Conservation (phyloP, 164 flowering plant genomes). For the Dillenia suffruticosa region DNA sequence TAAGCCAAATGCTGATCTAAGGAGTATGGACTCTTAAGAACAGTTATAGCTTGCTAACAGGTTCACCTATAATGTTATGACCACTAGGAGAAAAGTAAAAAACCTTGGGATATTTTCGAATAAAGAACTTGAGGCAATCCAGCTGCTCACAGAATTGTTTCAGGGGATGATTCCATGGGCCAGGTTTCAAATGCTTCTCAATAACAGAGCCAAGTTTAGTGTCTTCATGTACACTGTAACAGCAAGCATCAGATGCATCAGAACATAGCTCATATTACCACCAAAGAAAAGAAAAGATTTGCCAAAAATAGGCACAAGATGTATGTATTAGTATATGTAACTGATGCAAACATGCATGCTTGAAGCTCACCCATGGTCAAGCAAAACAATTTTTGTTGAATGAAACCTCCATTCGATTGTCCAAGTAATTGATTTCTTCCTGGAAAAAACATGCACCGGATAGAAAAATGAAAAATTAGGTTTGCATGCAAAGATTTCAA, state of each 20-base stretch:
- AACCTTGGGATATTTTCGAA: slow-evolving; percentile 70
- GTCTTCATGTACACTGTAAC: slow-evolving; percentile 61
- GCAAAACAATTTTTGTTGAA: slow-evolving; percentile 60
- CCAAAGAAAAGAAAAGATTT: not conserved
- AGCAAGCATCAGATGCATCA: slow-evolving; percentile 3
- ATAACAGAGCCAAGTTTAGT: slow-evolving; percentile 42
- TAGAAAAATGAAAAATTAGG: too few relatives aligned
- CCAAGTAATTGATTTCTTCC: slow-evolving; percentile 74
- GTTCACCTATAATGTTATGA: too few relatives aligned
- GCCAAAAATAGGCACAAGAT: not conserved
- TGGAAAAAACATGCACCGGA: slow-evolving; percentile 16
- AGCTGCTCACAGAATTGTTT: slow-evolving; percentile 51
- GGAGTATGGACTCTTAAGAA: too few relatives aligned
- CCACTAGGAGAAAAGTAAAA: not conserved
- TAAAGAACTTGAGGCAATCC: slow-evolving; percentile 59
- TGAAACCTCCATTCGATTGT: slow-evolving; percentile 92
- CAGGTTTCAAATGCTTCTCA: slow-evolving; percentile 65
- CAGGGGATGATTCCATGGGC: slow-evolving; percentile 64
- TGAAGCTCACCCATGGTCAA: slow-evolving; percentile 66
- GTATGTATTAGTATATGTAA: too few relatives aligned
- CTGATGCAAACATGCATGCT: not conserved
- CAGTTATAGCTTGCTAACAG: too few relatives aligned
- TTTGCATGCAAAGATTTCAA: too few relatives aligned
- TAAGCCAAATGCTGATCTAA: too few relatives aligned
- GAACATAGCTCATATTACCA: too few relatives aligned